Conservation (phyloP, 305 asterid genomes). For the Fraxinus platypoda region DNA sequence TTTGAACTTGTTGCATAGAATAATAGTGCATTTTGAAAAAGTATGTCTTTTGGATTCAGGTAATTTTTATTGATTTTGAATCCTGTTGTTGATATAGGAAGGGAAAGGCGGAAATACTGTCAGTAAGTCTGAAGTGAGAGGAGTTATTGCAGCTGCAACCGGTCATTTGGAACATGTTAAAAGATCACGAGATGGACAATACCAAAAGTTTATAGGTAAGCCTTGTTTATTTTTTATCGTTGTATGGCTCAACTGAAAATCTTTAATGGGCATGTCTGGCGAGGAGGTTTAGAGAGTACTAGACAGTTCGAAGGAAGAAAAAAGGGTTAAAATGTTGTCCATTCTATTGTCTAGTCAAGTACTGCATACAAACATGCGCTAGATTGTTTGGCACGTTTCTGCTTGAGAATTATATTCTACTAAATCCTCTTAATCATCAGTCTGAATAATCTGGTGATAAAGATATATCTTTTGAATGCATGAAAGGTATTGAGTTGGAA, state of each 20-base stretch:
- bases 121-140: slow-evolving; percentile 38
- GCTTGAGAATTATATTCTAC: not conserved
- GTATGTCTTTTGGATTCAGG: slow-evolving; percentile 1
- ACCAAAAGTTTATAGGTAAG: slow-evolving; percentile 53
- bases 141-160: slow-evolving; percentile 31
- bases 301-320: not conserved
- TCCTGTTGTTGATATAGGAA: slow-evolving; percentile 38
- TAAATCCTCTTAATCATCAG: not conserved
- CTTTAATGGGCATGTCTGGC: not conserved
- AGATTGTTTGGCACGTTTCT: slow-evolving; percentile 11
- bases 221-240: not conserved
- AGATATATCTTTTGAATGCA: not conserved
- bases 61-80: not conserved
- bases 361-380: not conserved
- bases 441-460: not conserved
- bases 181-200: slow-evolving; percentile 49
- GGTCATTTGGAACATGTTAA: slow-evolving; percentile 46
- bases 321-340: not conserved
- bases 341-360: not conserved
- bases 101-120: slow-evolving; percentile 36
- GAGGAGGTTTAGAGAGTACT: not conserved
- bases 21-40: not conserved
- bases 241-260: not conserved
- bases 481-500: not conserved
- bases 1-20: slow-evolving; percentile 26